Base-by-base conservation (phyloP, 164 flowering plant genomes). In the Vitis labrusca region DNA sequence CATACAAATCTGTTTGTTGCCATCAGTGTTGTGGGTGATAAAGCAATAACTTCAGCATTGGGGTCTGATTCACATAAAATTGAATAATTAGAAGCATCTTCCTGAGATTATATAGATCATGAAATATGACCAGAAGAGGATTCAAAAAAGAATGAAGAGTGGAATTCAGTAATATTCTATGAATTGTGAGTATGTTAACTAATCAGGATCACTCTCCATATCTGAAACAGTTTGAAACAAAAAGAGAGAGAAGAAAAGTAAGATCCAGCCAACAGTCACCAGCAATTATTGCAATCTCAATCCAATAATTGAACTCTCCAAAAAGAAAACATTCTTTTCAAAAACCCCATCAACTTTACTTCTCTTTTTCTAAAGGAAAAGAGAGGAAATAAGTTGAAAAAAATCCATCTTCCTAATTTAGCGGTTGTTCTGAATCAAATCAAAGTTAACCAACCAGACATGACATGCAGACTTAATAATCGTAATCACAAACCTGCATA, bases 11-110 rank as follows among this genome's bases (percentile, higher is more conserved):
- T 64, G 73, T 88, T 88, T 10, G 87, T 87, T 5, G 93, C 89
- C 91, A 89, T 85, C 9, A 89, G 75, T 7, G 93, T 83, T 57
- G 81, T 85, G 37, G 93, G 93, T 5, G 93, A 89, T 49, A 89
- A 78, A 15, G 91, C 91, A 15, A 87, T 58, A 19, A 89, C 93
- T 72, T 89, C 93, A 5, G 93, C 93, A 59, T 75, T 83, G 10
- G 93, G 93, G 73, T 87, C 93, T 89, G 65, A 56, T 55, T 48
- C 16, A 27, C 10, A 23, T 19, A 66, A 13, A 64, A 50, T 52
- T 15, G n/a, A 51, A 13, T 49, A 63, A 48, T 57, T 16, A 19
- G 16, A 1, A 3, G 3, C 9, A 19, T 13, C 16, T 57, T 57
- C 9, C n/a, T 53, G n/a, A 16, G 16, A n/a, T 57, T 15, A n/a